phyloP scores from a whole-genome alignment of 805 yeast genomes.

The Candida manassasensis region DNA sequence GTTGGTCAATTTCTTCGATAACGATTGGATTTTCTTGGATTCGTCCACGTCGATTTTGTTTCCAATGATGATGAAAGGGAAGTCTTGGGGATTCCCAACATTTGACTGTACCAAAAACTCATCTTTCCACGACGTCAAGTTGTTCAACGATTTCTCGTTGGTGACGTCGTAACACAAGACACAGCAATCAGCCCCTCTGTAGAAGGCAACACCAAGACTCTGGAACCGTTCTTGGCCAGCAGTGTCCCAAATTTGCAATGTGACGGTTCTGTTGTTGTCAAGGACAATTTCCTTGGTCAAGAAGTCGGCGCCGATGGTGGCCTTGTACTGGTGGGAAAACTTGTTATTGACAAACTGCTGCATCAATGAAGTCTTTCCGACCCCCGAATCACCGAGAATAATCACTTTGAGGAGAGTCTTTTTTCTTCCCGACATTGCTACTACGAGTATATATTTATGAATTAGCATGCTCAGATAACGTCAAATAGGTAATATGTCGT shows the following conservation, averaged over 20 bases:
- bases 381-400: constrained; percentile 95
- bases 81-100: constrained; percentile 87
- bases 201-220: constrained; percentile 92
- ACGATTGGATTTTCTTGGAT: constrained; percentile 66
- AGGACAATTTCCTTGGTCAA: constrained; percentile 83
- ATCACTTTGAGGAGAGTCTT: constrained; percentile 80
- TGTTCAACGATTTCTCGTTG: constrained; percentile 88
- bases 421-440: constrained; percentile 54
- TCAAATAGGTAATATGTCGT: too few relatives aligned
- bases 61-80: constrained; percentile 93
- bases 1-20: constrained; percentile 47
- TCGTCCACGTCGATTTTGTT: constrained; percentile 95
- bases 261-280: constrained; percentile 72
- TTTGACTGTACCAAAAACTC: constrained; percentile 92
- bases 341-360: constrained; percentile 95
- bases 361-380: constrained; percentile 95
- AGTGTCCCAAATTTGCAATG: constrained; percentile 94
- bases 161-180: constrained; percentile 94
- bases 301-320: constrained; percentile 97
- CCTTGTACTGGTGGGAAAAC: constrained; percentile 93
- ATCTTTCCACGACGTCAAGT: constrained; percentile 87
- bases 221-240: constrained; percentile 99
- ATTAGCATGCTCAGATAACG: too few relatives aligned
- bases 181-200: constrained; percentile 97
- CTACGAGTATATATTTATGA: too few relatives aligned